Conservation (phyloP, 1,139 yeast genomes). For the Suhomyces bolitotheri region DNA sequence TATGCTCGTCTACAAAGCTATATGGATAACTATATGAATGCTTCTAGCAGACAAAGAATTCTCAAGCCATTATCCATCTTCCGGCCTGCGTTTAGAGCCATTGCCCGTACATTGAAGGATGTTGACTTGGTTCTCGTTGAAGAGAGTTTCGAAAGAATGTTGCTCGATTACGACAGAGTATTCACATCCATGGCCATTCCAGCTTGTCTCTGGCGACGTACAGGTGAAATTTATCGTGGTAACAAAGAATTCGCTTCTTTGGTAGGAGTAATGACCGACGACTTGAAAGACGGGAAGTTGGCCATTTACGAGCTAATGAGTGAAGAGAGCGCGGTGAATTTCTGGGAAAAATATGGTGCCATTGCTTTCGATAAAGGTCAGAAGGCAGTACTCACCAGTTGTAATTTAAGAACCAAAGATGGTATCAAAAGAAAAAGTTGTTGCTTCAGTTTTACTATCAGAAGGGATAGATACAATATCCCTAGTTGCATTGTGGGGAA, state of each 20-base stretch:
- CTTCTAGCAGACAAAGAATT: conserved; percentile 82
- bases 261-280: conserved; percentile 91
- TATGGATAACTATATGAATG: conserved; percentile 92
- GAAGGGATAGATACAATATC: conserved; percentile 90
- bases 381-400: conserved; percentile 90
- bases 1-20: conserved; percentile 86
- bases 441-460: conserved; percentile 90
- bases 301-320: conserved; percentile 95
- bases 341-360: conserved; percentile 97
- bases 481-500: conserved; percentile 97
- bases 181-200: conserved; percentile 98
- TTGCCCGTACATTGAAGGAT: conserved; percentile 86
- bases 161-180: conserved; percentile 90
- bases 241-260: conserved; percentile 94
- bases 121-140: conserved; percentile 91
- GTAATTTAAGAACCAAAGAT: conserved; percentile 81
- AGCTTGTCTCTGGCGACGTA: conserved; percentile 95
- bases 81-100: conserved; percentile 92
- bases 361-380: conserved; percentile 96
- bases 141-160: conserved; percentile 91
- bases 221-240: conserved; percentile 95
- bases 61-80: conserved; percentile 82
- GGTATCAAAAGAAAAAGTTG: conserved; percentile 82
- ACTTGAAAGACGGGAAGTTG: conserved; percentile 85
- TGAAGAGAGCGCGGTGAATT: conserved; percentile 96